Percentiles rank a stretch among this genome's conserved stretches.
Evolutionary conservation across 352 stramenopile genomes (phyloP).

Genomic region (Pythium angustatum): DNA sequence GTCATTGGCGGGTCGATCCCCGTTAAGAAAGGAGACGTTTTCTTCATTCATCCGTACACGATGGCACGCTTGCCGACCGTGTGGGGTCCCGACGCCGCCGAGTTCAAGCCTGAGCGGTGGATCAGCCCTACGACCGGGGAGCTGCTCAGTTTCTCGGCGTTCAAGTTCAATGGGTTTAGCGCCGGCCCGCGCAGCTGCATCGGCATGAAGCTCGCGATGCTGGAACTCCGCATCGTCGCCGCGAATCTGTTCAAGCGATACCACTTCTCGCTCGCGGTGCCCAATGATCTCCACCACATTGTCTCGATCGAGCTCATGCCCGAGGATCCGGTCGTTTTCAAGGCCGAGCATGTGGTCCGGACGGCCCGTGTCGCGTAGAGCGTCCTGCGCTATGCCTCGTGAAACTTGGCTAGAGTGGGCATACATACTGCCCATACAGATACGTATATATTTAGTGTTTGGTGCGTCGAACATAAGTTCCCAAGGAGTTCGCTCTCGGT

Average conservation of each 20-base stretch:
- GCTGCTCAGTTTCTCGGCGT: conserved; percentile 2
- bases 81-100: conserved; percentile 17
- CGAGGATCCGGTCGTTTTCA: conserved; percentile 9
- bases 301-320: not conserved
- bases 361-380: too few relatives aligned
- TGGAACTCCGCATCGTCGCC: conserved; percentile 34
- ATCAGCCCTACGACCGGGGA: conserved; percentile 33
- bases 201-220: conserved; percentile 47
- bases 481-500: too few relatives aligned
- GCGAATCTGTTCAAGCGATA: conserved; percentile 20
- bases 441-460: too few relatives aligned
- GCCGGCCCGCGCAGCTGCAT: conserved; percentile 45
- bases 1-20: conserved; percentile 27
- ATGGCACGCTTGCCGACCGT: conserved; percentile 33
- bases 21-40: conserved; percentile 2
- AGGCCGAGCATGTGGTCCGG: too few relatives aligned
- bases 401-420: too few relatives aligned
- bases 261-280: conserved; percentile 7
- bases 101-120: conserved; percentile 75
- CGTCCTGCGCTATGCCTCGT: too few relatives aligned
- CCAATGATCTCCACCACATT: conserved; percentile 14
- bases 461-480: too few relatives aligned
- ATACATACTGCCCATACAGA: too few relatives aligned
- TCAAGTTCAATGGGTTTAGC: conserved; percentile 42
- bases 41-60: conserved; percentile 20